Evolutionary conservation across 768 basidiomycete species (phyloP).

Genomic region (Russula ochroleuca): DNA sequence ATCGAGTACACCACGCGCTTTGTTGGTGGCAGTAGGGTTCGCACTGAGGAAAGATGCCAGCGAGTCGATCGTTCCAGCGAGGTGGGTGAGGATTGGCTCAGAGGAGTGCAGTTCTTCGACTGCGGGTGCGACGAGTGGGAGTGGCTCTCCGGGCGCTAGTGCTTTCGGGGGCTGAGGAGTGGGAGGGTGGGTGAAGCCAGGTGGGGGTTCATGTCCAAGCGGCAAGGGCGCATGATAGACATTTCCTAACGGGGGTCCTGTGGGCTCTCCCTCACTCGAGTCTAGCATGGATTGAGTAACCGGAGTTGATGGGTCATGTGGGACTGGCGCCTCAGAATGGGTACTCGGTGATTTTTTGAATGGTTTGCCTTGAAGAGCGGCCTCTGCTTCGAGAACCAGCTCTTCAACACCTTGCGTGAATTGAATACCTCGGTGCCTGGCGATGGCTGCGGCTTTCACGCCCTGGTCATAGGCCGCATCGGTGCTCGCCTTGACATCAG

Average conservation of each 20-base stretch:
- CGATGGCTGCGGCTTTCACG: slow-evolving; percentile 41
- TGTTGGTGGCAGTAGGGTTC: slow-evolving; percentile 60
- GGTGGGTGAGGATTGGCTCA: slow-evolving; percentile 90
- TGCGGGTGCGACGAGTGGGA: slow-evolving; percentile 79
- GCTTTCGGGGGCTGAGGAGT: slow-evolving; percentile 43
- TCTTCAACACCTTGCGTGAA: slow-evolving; percentile 63
- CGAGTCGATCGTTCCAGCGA: slow-evolving; percentile 89
- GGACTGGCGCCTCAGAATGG: slow-evolving; percentile 30
- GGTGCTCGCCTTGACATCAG: slow-evolving; percentile 41
- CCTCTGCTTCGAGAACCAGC: slow-evolving; percentile 69
- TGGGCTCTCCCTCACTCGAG: slow-evolving; percentile 22
- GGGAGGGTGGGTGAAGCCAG: slow-evolving; percentile 69
- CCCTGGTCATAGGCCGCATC: slow-evolving; percentile 33
- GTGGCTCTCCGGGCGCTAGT: slow-evolving; percentile 37
- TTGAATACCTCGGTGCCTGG: slow-evolving; percentile 44
- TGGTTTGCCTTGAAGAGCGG: slow-evolving; percentile 52
- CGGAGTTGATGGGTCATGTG: slow-evolving; percentile 31
- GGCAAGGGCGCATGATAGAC: slow-evolving; percentile 75
- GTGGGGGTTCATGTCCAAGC: slow-evolving; percentile 92
- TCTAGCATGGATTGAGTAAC: background rate
- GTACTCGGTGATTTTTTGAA: slow-evolving; percentile 28
- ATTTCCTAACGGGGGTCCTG: slow-evolving; percentile 33
- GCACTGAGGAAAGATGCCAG: slow-evolving; percentile 79
- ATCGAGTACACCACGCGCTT: slow-evolving; percentile 72
- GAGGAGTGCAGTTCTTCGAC: slow-evolving; percentile 66